Percentiles rank a stretch among this genome's conserved stretches.
Conservation (phyloP, 257 asterid genomes). For the Solanum pennellii region DNA sequence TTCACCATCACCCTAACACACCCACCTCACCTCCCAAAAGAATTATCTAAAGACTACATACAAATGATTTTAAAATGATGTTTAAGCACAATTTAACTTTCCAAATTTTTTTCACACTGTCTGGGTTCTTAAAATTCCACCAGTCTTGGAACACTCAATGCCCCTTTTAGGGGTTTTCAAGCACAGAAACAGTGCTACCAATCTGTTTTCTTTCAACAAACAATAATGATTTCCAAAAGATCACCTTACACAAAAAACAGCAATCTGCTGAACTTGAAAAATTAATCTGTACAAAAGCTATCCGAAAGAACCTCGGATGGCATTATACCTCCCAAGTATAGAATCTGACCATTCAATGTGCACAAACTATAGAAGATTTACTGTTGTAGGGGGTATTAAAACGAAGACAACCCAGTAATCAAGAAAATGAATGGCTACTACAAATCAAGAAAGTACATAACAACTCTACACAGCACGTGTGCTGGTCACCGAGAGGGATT, state of each 20-base stretch:
- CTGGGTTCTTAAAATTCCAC: neutral
- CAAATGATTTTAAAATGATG: neutral
- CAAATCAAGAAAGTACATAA: neutral
- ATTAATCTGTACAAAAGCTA: neutral
- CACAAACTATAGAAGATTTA: neutral
- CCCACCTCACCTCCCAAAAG: neutral
- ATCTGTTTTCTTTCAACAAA: neutral
- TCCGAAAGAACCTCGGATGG: neutral
- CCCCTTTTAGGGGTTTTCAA: neutral
- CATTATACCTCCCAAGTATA: neutral
- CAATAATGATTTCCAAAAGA: neutral
- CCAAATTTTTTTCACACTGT: neutral
- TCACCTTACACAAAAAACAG: neutral
- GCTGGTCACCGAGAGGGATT: neutral
- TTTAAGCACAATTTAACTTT: neutral
- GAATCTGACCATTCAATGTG: neutral
- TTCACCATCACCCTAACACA: neutral
- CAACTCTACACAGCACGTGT: neutral
- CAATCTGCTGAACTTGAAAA: neutral
- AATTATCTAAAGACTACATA: neutral
- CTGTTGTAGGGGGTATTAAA: neutral
- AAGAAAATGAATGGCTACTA: neutral
- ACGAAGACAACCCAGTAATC: neutral
- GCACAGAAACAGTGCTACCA: neutral
- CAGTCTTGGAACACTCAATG: neutral